Base-by-base conservation (phyloP, 163 green algal genomes). In the Smithsoniella earleae region DNA sequence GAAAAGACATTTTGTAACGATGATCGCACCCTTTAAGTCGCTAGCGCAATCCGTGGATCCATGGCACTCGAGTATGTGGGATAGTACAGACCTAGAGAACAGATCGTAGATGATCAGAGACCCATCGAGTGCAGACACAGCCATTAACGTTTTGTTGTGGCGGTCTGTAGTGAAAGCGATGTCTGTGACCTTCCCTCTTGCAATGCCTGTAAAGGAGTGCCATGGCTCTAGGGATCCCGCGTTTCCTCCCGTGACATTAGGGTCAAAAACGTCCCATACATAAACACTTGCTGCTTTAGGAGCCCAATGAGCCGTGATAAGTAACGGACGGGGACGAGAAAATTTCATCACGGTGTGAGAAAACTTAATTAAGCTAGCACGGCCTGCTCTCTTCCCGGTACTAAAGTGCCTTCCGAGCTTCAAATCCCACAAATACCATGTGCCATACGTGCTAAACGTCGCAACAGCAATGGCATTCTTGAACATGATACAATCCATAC, bases 191-290 rank as follows among this genome's bases (percentile, higher is more conserved):
- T 69, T 30, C 20, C 58, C 58, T 5, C 58, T 30, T n/a, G 58
- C 58, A 16, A 69, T 31, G 25, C 25, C 16, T 5, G 5, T 4
- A 33, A 69, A 69, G 18, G 58, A 69, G 58, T 69, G 58, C 58
- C 58, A 69, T 16, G 34, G 58, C 4, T 34, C 2, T 18, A 36
- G 31, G 16, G n/a, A 30, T 5, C 16, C 58, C 25, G 58, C n/a
- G 27, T 30, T 1, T n/a, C 25, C 58, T 1, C 49, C 25, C 8
- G 25, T 1, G 49, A 25, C 31, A 16, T 33, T 31, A 13, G 58
- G 58, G 25, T 69, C 58, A 69, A 69, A 69, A 30, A 69, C 58
- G 25, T 69, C 58, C 58, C 58, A 69, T 30, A 69, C 27, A 36
- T 69, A 33, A 30, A 69, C 20, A 16, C 27, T 43, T 13, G 58